Evolutionary conservation across 805 yeast genomes (phyloP).

Genomic region (Candida montana): DNA sequence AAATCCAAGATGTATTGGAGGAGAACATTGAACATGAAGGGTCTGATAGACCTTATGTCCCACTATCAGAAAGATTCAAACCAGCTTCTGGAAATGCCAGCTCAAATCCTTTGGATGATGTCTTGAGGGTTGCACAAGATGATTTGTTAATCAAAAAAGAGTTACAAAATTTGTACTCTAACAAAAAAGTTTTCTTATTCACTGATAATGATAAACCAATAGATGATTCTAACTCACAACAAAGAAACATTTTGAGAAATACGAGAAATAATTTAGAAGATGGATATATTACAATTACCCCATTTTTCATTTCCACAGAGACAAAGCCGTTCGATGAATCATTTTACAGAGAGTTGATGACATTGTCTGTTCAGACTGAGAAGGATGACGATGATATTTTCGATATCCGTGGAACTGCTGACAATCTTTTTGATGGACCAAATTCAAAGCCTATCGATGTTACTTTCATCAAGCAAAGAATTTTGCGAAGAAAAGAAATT

Average conservation of each 20-base stretch:
- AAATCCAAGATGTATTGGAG: conserved; percentile 42
- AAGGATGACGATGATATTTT: conserved; percentile 13
- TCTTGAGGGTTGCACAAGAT: conserved; percentile 49
- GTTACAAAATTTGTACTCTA: conserved; percentile 41
- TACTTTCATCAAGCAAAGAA: conserved; percentile 38
- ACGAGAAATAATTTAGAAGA: conserved; percentile 57
- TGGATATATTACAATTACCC: conserved; percentile 48
- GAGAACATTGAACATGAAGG: conserved; percentile 29
- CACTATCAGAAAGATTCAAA: conserved; percentile 27
- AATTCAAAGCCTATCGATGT: conserved; percentile 38
- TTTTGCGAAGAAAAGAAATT: conserved; percentile 55
- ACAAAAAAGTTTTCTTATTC: conserved; percentile 60
- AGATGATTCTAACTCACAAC: conserved; percentile 32
- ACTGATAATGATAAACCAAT: conserved; percentile 74
- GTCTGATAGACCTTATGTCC: conserved; percentile 17
- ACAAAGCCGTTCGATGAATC: conserved; percentile 37
- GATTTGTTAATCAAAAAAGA: conserved; percentile 42
- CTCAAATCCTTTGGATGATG: conserved; percentile 31
- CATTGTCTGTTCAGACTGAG: conserved; percentile 20
- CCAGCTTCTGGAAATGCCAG: conserved; percentile 20
- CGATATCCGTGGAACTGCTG: conserved; percentile 5
- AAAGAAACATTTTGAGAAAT: conserved; percentile 46
- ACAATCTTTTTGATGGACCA: conserved; percentile 32
- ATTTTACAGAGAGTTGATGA: conserved; percentile 51
- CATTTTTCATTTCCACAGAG: conserved; percentile 49